Evolutionary conservation across 352 stramenopile genomes (phyloP), one percentile per base, ranked within the genome.

Genomic region (Pythium coloratum): DNA sequence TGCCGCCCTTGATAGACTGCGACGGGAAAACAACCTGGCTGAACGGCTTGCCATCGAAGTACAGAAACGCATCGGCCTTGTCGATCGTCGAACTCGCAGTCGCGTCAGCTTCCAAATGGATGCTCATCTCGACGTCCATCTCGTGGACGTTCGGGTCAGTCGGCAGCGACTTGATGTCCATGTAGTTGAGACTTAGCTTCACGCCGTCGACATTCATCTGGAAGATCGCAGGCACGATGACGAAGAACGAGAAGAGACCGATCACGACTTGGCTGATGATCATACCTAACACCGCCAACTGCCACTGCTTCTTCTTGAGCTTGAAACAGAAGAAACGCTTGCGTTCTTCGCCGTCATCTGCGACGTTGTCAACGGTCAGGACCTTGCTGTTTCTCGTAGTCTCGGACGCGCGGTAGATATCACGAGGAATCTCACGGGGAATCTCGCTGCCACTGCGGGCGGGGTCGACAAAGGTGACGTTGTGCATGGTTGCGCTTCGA

Each of bases 121-220:
- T 50, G 38, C 54, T 72, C 9, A 72, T 10, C n/a, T 72, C 56
- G 20, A 72, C 59, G 20, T 59, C 66, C 26, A 72, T 65, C 16
- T 50, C 47, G 7, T 55, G 62, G 7, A 56, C 28, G 33, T 16
- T 40, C 18, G 13, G 24, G 50, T 55, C 61, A 10, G 36, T 55
- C 7, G 55, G 26, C 50, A 67, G 58, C n/a, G 51, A 61, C 50
- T 63, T 64, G 42, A 72, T 59, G 24, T 72, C 66, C 50, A 72
- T 53, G 32, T 63, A 72, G 42, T 72, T 72, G 40, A 72, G 34
- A 9, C 16, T 28, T 7, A 72, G 34, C 54, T 69, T 57, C 6
- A 69, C 58, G 4, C 68, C 55, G 57, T 72, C 40, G 55, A 62
- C 40, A 32, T 62, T 62, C n/a, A 34, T 59, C 53, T 72, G 58